These are phyloP conservation scores for Daldinia decipiens DNA, from an alignment of 495 filamentous ascomycete genomes.

Conservation along the genomic window DNA sequence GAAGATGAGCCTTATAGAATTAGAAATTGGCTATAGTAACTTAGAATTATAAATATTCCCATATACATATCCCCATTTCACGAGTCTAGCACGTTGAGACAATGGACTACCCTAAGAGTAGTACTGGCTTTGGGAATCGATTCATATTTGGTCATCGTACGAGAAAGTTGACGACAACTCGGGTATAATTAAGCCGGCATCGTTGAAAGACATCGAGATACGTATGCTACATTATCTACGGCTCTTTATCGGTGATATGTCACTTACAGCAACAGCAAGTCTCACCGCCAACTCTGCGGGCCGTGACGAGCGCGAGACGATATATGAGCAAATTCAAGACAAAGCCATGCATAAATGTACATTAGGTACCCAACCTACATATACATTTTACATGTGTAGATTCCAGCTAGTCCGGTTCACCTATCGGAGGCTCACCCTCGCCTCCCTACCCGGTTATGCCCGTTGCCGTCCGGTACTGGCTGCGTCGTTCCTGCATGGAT, in stretches of 20 bases:
- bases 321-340: background rate
- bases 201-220: background rate
- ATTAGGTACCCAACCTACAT: background rate
- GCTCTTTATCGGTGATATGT: background rate
- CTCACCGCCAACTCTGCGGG: slow-evolving; percentile 7
- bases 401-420: slow-evolving; percentile 8
- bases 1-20: slow-evolving; percentile 15
- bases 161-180: background rate
- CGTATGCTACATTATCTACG: slow-evolving; percentile 13
- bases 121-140: background rate
- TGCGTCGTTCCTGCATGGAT: slow-evolving; percentile 40
- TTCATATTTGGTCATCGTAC: background rate
- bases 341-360: slow-evolving; percentile 6
- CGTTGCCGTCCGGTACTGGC: slow-evolving; percentile 27
- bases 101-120: background rate
- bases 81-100: background rate
- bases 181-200: background rate
- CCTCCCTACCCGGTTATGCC: slow-evolving; percentile 25
- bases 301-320: slow-evolving; percentile 14
- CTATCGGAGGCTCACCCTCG: slow-evolving; percentile 28
- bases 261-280: background rate
- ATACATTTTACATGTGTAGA: background rate
- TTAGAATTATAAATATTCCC: slow-evolving; percentile 16
- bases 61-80: background rate
- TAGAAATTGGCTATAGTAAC: slow-evolving; percentile 11